Evolutionary conservation across 2,329 filamentous ascomycete genomes (phyloP).

Genomic region (Aspergillus japonicus): DNA sequence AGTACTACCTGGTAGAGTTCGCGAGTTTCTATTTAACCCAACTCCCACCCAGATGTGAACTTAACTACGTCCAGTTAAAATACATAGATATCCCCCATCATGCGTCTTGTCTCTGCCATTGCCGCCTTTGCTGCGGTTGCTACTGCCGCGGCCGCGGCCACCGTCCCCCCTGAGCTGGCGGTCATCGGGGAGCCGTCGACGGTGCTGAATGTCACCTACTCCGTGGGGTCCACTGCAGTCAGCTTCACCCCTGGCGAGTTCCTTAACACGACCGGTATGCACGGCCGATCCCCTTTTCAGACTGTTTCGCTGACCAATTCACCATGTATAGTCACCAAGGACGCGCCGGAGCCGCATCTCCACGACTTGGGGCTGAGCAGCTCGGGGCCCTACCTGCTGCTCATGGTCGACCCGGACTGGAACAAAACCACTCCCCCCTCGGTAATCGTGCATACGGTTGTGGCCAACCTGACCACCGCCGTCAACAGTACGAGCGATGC

Average conservation of each 20-base stretch:
- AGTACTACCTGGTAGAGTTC: background rate
- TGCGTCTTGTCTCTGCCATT: background rate
- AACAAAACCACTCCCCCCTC: background rate
- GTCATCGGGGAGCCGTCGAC: too few relatives aligned
- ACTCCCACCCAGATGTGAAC: background rate
- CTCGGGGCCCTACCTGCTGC: background rate
- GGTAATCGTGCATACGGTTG: background rate
- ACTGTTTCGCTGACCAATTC: background rate
- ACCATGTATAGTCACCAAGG: background rate
- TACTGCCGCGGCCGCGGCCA: too few relatives aligned
- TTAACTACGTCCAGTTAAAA: background rate
- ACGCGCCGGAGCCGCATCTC: background rate
- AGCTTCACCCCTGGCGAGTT: too few relatives aligned
- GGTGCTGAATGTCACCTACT: too few relatives aligned
- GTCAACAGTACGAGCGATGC: too few relatives aligned
- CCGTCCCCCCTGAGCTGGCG: too few relatives aligned
- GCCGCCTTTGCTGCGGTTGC: too few relatives aligned
- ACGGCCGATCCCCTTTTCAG: background rate
- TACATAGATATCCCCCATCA: background rate
- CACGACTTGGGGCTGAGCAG: background rate
- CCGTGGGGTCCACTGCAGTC: too few relatives aligned
- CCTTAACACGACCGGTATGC: background rate
- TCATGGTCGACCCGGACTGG: background rate
- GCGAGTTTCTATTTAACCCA: background rate
- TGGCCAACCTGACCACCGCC: too few relatives aligned